Evolutionary conservation across 257 asterid genomes (phyloP).

Genomic region (Solanum bukasovii): DNA sequence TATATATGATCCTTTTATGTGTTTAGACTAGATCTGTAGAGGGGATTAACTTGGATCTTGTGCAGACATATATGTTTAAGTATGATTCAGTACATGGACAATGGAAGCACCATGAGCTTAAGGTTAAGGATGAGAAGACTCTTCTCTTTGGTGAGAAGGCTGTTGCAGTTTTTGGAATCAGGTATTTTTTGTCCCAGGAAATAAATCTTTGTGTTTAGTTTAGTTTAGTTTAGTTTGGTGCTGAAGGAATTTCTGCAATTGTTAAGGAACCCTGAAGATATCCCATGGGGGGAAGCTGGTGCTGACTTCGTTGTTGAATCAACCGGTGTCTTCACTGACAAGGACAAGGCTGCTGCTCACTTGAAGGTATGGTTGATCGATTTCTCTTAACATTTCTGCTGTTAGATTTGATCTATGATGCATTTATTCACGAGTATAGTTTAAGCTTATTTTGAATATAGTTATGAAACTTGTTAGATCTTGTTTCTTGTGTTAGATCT

Average conservation of each 20-base stretch:
- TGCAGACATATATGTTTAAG: slow-evolving; percentile 92
- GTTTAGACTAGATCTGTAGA: background rate
- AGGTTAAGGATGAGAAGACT: slow-evolving; percentile 65
- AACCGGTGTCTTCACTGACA: slow-evolving; percentile 84
- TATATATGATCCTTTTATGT: background rate
- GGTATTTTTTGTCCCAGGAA: slow-evolving; percentile 4
- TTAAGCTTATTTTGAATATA: no score
- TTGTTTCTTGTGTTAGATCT: background rate
- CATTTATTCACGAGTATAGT: background rate
- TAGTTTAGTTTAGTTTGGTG: no score
- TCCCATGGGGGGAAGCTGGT: slow-evolving; percentile 69
- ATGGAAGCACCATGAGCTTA: slow-evolving; percentile 77
- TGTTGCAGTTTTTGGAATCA: slow-evolving; percentile 48
- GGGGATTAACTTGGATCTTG: background rate
- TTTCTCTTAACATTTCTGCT: background rate
- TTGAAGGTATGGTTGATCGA: slow-evolving; percentile 39
- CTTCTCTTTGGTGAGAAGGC: slow-evolving; percentile 70
- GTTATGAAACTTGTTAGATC: background rate
- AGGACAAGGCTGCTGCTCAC: slow-evolving; percentile 88
- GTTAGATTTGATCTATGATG: background rate
- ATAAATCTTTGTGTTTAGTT: no score
- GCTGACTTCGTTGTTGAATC: slow-evolving; percentile 78
- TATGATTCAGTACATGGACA: slow-evolving; percentile 84
- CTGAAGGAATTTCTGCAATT: no score
- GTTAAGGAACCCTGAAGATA: slow-evolving; percentile 73